Percentiles rank a stretch among this genome's conserved stretches.
Evolutionary conservation across 495 filamentous ascomycete genomes (phyloP).

Genomic region (Umbilicaria muhlenbergii): DNA sequence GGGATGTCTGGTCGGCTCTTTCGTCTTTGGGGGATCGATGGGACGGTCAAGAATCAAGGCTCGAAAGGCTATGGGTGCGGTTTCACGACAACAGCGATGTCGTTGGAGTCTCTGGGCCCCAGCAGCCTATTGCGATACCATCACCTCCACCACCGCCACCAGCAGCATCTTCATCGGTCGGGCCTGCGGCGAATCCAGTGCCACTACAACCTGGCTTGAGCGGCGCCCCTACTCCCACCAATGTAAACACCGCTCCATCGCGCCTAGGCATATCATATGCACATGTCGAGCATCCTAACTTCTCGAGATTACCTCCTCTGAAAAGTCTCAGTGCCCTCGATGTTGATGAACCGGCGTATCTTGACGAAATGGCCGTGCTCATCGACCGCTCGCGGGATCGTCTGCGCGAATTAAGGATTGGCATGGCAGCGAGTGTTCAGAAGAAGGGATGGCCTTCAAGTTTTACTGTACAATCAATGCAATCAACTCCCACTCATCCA

Average conservation of each 20-base stretch:
- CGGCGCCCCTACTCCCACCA: constrained; percentile 23
- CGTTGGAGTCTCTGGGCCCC: constrained; percentile 5
- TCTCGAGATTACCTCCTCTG: constrained; percentile 70
- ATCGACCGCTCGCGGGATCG: constrained; percentile 55
- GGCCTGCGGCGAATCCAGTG: not conserved
- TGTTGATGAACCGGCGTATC: constrained; percentile 74
- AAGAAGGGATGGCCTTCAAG: not conserved
- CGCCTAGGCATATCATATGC: constrained; percentile 16
- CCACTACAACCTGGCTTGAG: constrained; percentile 9
- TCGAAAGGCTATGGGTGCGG: constrained; percentile 73
- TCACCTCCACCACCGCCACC: constrained; percentile 13
- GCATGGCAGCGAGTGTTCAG: constrained; percentile 49
- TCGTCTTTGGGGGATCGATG: constrained; percentile 52
- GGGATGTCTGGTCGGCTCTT: constrained; percentile 77
- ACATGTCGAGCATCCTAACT: constrained; percentile 67
- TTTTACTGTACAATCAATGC: not conserved
- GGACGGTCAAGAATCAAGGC: constrained; percentile 43
- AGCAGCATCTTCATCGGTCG: constrained; percentile 6
- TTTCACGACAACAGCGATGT: constrained; percentile 62
- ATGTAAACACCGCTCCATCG: constrained; percentile 11
- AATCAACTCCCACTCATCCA: too few species aligned
- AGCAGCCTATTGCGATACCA: constrained; percentile 13
- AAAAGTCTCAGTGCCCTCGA: constrained; percentile 72
- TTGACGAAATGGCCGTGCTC: constrained; percentile 77
- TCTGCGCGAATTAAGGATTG: constrained; percentile 64